Evolutionary conservation across 768 basidiomycete genomes (phyloP).

Genomic region (Rickenella mellea): DNA sequence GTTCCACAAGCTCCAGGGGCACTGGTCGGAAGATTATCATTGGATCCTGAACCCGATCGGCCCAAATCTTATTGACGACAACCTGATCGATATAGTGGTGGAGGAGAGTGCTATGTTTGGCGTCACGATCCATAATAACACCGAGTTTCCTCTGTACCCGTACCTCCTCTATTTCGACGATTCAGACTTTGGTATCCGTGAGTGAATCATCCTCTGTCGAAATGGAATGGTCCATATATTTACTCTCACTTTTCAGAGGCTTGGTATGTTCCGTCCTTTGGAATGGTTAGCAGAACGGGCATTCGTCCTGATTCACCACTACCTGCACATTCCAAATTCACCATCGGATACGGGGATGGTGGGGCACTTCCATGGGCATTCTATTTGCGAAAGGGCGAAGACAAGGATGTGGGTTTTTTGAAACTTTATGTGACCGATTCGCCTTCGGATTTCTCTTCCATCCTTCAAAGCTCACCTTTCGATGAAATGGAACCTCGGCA

Average conservation of each 20-base stretch:
- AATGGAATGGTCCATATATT: too few species aligned
- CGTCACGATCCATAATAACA: conserved; percentile 39
- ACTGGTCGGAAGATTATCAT: conserved; percentile 31
- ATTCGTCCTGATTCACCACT: conserved; percentile 39
- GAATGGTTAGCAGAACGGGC: too few species aligned
- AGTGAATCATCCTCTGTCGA: too few species aligned
- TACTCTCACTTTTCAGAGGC: too few species aligned
- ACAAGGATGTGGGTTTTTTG: conserved; percentile 39
- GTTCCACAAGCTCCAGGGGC: conserved; percentile 38
- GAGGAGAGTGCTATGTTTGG: conserved; percentile 34
- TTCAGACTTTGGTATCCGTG: too few species aligned
- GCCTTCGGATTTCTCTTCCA: too few species aligned
- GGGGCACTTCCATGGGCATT: conserved; percentile 42
- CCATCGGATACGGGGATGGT: conserved; percentile 27
- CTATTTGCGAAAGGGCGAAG: conserved; percentile 24
- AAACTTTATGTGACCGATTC: conserved; percentile 57
- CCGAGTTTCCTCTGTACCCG: conserved; percentile 49
- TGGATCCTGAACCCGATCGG: too few species aligned
- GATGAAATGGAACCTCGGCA: too few species aligned
- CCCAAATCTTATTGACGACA: conserved; percentile 36
- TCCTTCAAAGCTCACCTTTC: too few species aligned
- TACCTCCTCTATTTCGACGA: conserved; percentile 56
- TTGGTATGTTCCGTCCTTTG: too few species aligned
- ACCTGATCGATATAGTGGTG: conserved; percentile 37
- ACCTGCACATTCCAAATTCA: conserved; percentile 30